These are phyloP conservation scores for Lachancea waltii DNA, from an alignment of 805 yeast genomes.

Conservation along the genomic window DNA sequence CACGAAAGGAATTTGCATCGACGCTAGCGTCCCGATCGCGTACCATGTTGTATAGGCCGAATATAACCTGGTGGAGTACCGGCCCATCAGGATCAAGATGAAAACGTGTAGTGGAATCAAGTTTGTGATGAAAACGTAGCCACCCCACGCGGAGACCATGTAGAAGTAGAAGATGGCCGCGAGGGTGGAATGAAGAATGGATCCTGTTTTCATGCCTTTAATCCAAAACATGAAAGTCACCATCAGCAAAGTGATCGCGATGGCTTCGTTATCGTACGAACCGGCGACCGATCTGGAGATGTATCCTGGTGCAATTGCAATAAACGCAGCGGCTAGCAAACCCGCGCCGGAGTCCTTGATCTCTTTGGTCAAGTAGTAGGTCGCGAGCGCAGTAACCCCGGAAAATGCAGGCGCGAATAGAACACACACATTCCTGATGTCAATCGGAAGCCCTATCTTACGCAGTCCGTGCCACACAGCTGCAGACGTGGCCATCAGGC, in stretches of 20 bases:
- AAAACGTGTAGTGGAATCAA: conserved; percentile 94
- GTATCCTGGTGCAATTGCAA: conserved; percentile 98
- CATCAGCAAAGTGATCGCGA: conserved; percentile 93
- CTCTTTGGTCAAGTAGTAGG: conserved; percentile 81
- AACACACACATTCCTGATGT: conserved; percentile 93
- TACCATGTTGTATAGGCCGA: conserved; percentile 96
- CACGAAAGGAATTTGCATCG: conserved; percentile 99
- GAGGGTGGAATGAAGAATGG: conserved; percentile 73
- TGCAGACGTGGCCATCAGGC: conserved; percentile 96
- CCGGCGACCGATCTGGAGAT: conserved; percentile 98
- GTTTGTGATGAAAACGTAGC: conserved; percentile 96
- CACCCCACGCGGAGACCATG: conserved; percentile 99
- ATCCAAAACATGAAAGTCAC: conserved; percentile 95
- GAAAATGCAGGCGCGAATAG: conserved; percentile 94
- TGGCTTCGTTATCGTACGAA: conserved; percentile 97
- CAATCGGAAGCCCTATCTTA: conserved; percentile 70
- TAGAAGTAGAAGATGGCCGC: conserved; percentile 90
- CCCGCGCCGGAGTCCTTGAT: conserved; percentile 90
- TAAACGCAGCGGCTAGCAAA: conserved; percentile 82
- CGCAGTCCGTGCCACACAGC: conserved; percentile 71
- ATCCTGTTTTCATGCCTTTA: conserved; percentile 86
- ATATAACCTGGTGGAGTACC: conserved; percentile 76
- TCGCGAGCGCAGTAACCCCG: conserved; percentile 83
- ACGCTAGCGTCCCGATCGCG: conserved; percentile 92
- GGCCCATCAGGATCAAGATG: conserved; percentile 86